Evolutionary conservation across 2,329 filamentous ascomycete species (phyloP), one percentile per base, ranked within the genome.

Genomic region (Aspergillus luchuensis): DNA sequence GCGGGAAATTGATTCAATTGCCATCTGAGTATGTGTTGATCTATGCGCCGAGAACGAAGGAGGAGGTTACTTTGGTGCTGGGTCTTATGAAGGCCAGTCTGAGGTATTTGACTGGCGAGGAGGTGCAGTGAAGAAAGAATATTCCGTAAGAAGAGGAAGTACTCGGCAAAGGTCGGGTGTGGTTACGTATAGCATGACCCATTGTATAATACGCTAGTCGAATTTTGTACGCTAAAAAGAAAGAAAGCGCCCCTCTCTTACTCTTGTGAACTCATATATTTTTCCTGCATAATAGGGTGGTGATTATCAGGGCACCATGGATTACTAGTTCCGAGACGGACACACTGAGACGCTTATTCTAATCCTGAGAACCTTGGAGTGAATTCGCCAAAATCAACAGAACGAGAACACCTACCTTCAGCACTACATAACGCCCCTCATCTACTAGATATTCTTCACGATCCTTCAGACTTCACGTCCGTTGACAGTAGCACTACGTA

Each of bases 31-130:
- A 68, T 65, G 56, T 76, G 7, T 50, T 77, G 11, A 65, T 77
- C 17, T 76, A 77, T 69, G 74, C 74, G 8, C 74, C 74, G 0
- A 66, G 74, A 13, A 69, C 66, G 15, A 69, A 75, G 33, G 67
- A 67, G 6, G 74, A 75, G 53, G 61, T 76, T n/a, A 53, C 67
- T 21, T 63, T 67, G 10, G 67, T 76, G 1, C 69, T 72, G 65
- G 58, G 70, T 39, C 70, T 77, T 52, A 15, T 76, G n/a, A 64
- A 62, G 30, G 74, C 74, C 5, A 60, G 72, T 51, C 67, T 76
- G 5, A 67, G 70, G 63, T 75, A 72, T 57, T 67, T 72, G 65
- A 69, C 72, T 8, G 68, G 67, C 7, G 64, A 69, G 28, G 67
- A 71, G 51, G 64, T 69, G 28, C n/a, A 30, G 25, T 15, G 41